Conservation (phyloP, 257 asterid genomes). For the Nicotiana attenuata region DNA sequence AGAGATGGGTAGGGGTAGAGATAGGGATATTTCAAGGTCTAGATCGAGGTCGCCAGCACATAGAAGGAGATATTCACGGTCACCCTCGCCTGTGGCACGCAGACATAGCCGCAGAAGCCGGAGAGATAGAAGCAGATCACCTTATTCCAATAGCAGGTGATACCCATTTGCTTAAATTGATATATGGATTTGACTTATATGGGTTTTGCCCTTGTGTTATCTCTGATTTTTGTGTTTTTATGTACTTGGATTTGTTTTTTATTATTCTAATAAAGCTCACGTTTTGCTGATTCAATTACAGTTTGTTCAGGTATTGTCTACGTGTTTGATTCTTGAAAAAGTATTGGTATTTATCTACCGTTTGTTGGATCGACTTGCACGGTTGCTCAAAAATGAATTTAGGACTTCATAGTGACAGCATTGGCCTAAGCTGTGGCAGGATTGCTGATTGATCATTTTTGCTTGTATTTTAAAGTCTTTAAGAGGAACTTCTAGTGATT, state of each 20-base stretch:
- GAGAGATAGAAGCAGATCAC: constrained; percentile 86
- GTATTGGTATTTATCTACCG: constrained; percentile 15
- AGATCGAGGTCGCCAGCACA: constrained; percentile 79
- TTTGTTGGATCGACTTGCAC: constrained; percentile 14
- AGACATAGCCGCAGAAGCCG: constrained; percentile 77
- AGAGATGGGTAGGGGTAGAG: constrained; percentile 79
- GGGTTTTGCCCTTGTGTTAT: neutral
- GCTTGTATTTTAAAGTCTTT: neutral
- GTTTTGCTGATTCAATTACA: constrained; percentile 24
- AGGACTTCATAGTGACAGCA: constrained; percentile 21
- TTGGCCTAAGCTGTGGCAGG: neutral
- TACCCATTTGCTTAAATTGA: constrained; percentile 54
- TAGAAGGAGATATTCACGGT: constrained; percentile 71
- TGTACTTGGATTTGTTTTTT: neutral
- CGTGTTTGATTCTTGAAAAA: constrained; percentile 26
- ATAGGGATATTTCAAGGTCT: constrained; percentile 58
- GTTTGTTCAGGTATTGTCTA: constrained; percentile 25
- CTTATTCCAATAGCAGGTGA: constrained; percentile 88
- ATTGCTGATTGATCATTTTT: neutral
- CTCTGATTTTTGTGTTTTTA: neutral
- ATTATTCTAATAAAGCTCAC: constrained; percentile 22
- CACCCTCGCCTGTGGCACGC: constrained; percentile 72
- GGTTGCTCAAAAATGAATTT: constrained; percentile 12
- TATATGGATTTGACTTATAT: neutral
- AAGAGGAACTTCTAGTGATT: neutral